A percentile compares a stretch with the other conserved stretches of the same genome.
Conservation (phyloP, 345 rosid genomes). For the Arabis hirsuta region DNA sequence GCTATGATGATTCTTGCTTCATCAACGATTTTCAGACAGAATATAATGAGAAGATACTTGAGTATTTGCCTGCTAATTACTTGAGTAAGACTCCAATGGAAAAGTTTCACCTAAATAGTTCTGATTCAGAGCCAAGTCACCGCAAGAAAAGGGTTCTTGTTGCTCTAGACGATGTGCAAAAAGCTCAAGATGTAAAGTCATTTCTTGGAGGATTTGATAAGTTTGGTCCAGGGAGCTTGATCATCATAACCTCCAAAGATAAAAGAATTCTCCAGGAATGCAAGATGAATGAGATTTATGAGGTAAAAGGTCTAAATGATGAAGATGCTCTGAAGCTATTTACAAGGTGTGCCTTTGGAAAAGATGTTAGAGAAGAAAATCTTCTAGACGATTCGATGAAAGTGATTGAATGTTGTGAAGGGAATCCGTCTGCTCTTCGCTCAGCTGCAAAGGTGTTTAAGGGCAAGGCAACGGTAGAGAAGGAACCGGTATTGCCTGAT, state of each 20-base stretch:
- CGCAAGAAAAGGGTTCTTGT: conserved; percentile 27
- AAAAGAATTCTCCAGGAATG: background rate
- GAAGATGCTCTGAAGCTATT: conserved; percentile 14
- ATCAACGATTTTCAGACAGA: background rate
- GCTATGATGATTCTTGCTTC: conserved; percentile 10
- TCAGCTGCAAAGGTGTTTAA: background rate
- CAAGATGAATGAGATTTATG: background rate
- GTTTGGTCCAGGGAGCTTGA: conserved; percentile 32
- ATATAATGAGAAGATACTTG: background rate
- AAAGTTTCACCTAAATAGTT: background rate
- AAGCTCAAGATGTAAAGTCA: background rate
- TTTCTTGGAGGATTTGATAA: conserved; percentile 18
- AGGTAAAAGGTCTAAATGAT: conserved; percentile 18
- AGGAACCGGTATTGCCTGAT: background rate
- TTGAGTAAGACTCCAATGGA: conserved; percentile 2
- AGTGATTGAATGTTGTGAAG: background rate
- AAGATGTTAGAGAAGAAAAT: background rate
- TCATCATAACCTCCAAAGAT: conserved; percentile 20
- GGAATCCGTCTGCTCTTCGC: conserved; percentile 36
- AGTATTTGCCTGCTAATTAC: background rate
- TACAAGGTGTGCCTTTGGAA: conserved; percentile 16
- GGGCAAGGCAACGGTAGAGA: background rate
- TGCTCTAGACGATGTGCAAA: conserved; percentile 20
- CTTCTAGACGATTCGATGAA: background rate
- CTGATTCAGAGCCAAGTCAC: background rate